A percentile compares a stretch with the other conserved stretches of the same genome.
phyloP scores from a whole-genome alignment of 768 basidiomycete species.

The Pleurotus giganteus region DNA sequence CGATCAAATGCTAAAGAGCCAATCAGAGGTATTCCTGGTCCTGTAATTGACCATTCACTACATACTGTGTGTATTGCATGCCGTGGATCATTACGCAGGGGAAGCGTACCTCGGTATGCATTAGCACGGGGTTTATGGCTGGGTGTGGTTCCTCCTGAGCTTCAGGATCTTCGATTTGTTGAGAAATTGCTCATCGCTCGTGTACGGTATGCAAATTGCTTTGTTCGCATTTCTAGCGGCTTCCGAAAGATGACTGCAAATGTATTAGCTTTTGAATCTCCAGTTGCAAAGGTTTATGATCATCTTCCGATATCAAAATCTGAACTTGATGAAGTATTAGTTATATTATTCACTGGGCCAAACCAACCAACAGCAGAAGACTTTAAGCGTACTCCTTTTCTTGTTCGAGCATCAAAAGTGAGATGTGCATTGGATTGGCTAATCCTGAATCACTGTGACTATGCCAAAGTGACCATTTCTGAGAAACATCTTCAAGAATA shows the following conservation, averaged over 20 bases:
- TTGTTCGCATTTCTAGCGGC: slow-evolving; percentile 17
- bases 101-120: slow-evolving; percentile 14
- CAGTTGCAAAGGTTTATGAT: slow-evolving; percentile 18
- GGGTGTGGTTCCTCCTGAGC: slow-evolving; percentile 22
- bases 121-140: slow-evolving; percentile 31
- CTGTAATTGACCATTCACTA: neutral
- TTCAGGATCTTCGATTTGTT: slow-evolving; percentile 19
- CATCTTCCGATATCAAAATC: slow-evolving; percentile 17
- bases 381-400: slow-evolving; percentile 18
- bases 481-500: slow-evolving; percentile 16
- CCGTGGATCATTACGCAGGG: neutral
- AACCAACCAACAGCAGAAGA: slow-evolving; percentile 14
- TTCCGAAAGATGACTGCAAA: slow-evolving; percentile 21
- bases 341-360: slow-evolving; percentile 15
- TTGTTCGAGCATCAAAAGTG: slow-evolving; percentile 21
- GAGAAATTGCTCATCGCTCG: slow-evolving; percentile 20
- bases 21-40: slow-evolving; percentile 13
- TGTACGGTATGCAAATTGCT: slow-evolving; percentile 19
- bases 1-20: slow-evolving; percentile 1
- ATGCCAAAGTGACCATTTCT: slow-evolving; percentile 21
- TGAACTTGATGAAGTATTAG: slow-evolving; percentile 20
- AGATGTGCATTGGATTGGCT: slow-evolving; percentile 23
- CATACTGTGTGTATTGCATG: slow-evolving; percentile 8
- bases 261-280: slow-evolving; percentile 23
- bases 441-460: slow-evolving; percentile 24